Base-by-base conservation (phyloP, 2,329 filamentous ascomycete genomes). In the Scorias spongiosa region DNA sequence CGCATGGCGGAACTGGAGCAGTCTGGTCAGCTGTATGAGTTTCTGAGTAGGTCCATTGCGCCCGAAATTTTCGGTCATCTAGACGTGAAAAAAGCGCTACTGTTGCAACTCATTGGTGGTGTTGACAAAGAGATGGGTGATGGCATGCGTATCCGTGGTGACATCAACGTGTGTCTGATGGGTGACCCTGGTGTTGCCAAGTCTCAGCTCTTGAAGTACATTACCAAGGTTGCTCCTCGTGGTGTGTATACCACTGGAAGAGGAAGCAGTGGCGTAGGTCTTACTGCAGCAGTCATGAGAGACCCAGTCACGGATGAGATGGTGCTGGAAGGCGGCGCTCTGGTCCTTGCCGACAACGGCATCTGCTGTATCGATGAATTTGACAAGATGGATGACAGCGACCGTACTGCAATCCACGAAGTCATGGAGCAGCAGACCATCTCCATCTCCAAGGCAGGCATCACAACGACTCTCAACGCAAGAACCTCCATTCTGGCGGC, bases 181-280 rank as follows among this genome's bases (percentile, higher is more conserved):
- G 91, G 91, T 73, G 91, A 98, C 59, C 91, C 91, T 61, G 91
- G 91, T 85, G 91, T 98, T 60, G 91, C 91, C 68, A 98, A 98
- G 69, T 98, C 91, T 32, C 91, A 98, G 69, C 70, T 98, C 52
- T 75, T 98, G 52, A 96, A 95, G 67, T 98, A 98, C 63, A 96
- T 98, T 60, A 86, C 87, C 51, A 96, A 98, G 68, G 91, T 98
- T 28, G 89, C 91, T 1, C 91, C 91, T 48, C 84, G 91, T 49
- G 88, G 87, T 55, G 81, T 88, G 10, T 88, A 88, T 65, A 88
- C 83, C 5, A 84, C 82, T 3, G 83, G 83, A 49, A 81, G 83
- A 54, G 83, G 83, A 62, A 84, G 80, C 67, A 84, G 80, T 62
- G 83, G 83, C 58, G 83, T 88, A 43, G 83, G 83, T 77, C 71